Percentiles rank a stretch among this genome's conserved stretches.
phyloP scores from a whole-genome alignment of 2,329 filamentous ascomycete genomes.

The Cladosporium sp. region DNA sequence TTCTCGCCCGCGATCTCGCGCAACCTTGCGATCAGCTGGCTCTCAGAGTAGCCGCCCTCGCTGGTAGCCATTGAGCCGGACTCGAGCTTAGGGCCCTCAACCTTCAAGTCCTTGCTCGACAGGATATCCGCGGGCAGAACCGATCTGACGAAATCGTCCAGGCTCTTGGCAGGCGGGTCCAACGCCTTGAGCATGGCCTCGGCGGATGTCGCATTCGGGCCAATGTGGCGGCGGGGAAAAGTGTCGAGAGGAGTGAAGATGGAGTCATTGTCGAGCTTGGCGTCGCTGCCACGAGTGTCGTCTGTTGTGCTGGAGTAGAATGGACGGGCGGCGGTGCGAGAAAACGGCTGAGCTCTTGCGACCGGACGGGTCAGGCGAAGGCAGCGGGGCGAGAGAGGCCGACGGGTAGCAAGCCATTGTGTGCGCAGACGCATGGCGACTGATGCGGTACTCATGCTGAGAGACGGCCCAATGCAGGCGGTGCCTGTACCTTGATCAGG shows the following conservation, averaged over 20 bases:
- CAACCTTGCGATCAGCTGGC: conserved; percentile 49
- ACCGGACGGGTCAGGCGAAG: conserved; percentile 17
- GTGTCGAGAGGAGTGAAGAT: conserved; percentile 49
- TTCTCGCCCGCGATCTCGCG: conserved; percentile 55
- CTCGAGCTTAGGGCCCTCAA: conserved; percentile 44
- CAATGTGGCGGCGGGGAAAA: conserved; percentile 81
- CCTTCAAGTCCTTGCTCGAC: conserved; percentile 56
- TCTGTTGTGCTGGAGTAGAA: conserved; percentile 29
- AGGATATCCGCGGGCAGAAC: conserved; percentile 78
- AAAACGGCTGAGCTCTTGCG: conserved; percentile 3
- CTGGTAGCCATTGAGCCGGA: conserved; percentile 32
- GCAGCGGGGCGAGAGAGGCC: conserved; percentile 26
- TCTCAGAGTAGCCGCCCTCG: conserved; percentile 51
- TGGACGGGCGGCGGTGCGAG: conserved; percentile 12
- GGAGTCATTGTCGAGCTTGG: conserved; percentile 24
- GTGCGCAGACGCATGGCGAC: conserved; percentile 26
- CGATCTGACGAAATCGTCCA: conserved; percentile 79
- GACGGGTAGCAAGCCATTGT: conserved; percentile 28
- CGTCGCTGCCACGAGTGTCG: conserved; percentile 18
- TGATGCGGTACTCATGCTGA: conserved; percentile 12
- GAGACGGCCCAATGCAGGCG: conserved; percentile 4
- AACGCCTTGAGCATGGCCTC: conserved; percentile 74
- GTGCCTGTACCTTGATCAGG: not conserved
- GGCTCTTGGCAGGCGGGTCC: conserved; percentile 62
- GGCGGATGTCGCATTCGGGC: conserved; percentile 64